Evolutionary conservation across 495 filamentous ascomycete genomes (phyloP).

Genomic region (Tuber indicum): DNA sequence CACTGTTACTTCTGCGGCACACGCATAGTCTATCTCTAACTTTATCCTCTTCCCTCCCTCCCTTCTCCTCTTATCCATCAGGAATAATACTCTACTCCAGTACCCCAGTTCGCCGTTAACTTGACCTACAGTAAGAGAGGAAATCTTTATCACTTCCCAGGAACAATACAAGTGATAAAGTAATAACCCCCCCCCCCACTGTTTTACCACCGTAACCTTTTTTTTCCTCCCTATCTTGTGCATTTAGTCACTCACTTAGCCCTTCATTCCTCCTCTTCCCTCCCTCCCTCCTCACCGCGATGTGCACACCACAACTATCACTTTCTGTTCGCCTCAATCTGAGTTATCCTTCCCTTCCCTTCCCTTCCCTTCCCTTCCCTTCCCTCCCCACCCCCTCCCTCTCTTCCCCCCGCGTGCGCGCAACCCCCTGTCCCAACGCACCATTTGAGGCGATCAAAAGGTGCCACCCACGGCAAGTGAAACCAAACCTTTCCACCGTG

Average conservation of each 20-base stretch:
- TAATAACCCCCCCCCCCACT: not conserved
- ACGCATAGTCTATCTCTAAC: not conserved
- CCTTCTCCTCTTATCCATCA: not conserved
- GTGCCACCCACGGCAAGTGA: not conserved
- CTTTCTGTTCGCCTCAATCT: not conserved
- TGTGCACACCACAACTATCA: not conserved
- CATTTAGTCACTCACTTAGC: not conserved
- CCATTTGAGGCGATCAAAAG: not conserved
- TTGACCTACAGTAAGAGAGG: not conserved
- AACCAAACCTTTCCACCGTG: not conserved
- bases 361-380: too few relatives aligned
- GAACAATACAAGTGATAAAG: not conserved
- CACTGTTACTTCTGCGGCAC: not conserved
- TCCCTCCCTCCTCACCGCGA: not conserved
- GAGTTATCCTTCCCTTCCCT: not conserved
- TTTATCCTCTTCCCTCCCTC: not conserved
- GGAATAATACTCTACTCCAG: not conserved
- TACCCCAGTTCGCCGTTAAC: not conserved
- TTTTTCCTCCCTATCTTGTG: not conserved
- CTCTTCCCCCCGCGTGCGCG: not conserved
- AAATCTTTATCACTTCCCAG: not conserved
- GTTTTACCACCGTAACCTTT: not conserved
- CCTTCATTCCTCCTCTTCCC: not conserved
- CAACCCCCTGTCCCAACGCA: not conserved
- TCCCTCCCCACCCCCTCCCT: not conserved